Base-by-base conservation (phyloP, 306 rosid species). In the Ormosia emarginata region DNA sequence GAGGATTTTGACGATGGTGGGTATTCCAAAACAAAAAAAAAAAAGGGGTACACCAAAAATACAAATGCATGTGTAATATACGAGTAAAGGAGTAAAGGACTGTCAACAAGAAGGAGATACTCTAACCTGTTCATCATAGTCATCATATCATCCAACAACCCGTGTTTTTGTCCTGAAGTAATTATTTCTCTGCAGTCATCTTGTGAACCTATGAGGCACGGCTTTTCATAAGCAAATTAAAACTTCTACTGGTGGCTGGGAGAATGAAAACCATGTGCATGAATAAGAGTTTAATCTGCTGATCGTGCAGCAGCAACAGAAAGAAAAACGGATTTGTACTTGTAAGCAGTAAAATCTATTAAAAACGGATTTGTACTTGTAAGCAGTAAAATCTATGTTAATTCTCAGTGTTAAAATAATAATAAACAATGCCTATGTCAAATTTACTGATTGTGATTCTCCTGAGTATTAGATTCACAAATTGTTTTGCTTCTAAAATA, bases 191-290 rank as follows among this genome's bases (percentile, higher is more conserved):
- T 67, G 59, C 69, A 37, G 63, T 46, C 91, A 69, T 87, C 87
- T 86, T 71, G 84, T 8, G 85, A 71, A 81, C 88, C 93, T 90
- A 52, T 62, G 71, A 57, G 30, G 71, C 63, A 86, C 49, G 18
- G 49, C 73, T 79, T 74, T 83, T 73, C 73, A 78, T 59, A 77
- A 59, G 82, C 73, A 63, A 39, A 46, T 75, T 68, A 71, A 74
- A 70, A 66, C 13, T 53, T 76, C 18, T 13, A 70, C 46, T 2
- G 44, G 59, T 53, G 62, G 57, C 65, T 70, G 24, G 33, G 32
- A 12, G 80, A 61, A 72, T 64, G 50, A 41, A 83, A 67, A 18
- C 63, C 32, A 59, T 13, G 66, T 52, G 55, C 69, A 58, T 49
- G 58, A 66, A 41, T 13, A 83, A 34, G 40, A 67, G 69, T 39